Base-by-base conservation (phyloP, 2,329 filamentous ascomycete species). In the Xylariaceae sp. region DNA sequence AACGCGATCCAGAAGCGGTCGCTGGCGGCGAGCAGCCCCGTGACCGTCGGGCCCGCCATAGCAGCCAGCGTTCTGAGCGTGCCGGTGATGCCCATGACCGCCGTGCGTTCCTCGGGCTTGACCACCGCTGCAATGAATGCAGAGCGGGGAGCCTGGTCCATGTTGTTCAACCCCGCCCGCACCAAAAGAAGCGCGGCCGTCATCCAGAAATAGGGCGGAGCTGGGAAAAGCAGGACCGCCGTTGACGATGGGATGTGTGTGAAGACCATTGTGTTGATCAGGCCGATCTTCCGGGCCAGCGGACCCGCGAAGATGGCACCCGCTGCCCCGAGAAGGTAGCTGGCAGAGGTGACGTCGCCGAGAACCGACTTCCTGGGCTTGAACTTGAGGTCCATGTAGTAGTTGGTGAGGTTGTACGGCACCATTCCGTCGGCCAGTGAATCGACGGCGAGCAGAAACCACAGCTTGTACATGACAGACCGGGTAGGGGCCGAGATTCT, bases 61-160 rank as follows among this genome's bases (percentile, higher is more conserved):
- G 73, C 67, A 0, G 76, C 73, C 9, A 82, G 47, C 0, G 76
- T 82, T 5, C 77, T 63, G 18, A 81, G 38, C 49, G 75, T 75
- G 29, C 61, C 65, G 0, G 77, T 81, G 44, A 83, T 77, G 10
- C 79, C 79, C 75, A 83, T 78, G n/a, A 79, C 76, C 1, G 77
- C 78, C 1, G 79, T 83, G 2, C 78, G 63, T 54, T 83, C 79
- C 34, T 75, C 69, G 0, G 77, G 71, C 40, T 67, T 70, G 3
- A 83, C 77, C 0, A 80, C 75, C 0, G 77, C 77, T 1, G 78
- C 76, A 31, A 83, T 80, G 37, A 83, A 75, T 0, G 79, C 77
- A 1, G 77, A 63, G 2, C 79, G 65, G 0, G 79, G 79, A 0
- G 75, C 77, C 58, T 83, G 78, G 42, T 83, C 79, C 75, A 83